These are phyloP conservation scores for Eragrostis nindensis DNA, from an alignment of 176 grass and related monocot genomes.

Conservation along the genomic window DNA sequence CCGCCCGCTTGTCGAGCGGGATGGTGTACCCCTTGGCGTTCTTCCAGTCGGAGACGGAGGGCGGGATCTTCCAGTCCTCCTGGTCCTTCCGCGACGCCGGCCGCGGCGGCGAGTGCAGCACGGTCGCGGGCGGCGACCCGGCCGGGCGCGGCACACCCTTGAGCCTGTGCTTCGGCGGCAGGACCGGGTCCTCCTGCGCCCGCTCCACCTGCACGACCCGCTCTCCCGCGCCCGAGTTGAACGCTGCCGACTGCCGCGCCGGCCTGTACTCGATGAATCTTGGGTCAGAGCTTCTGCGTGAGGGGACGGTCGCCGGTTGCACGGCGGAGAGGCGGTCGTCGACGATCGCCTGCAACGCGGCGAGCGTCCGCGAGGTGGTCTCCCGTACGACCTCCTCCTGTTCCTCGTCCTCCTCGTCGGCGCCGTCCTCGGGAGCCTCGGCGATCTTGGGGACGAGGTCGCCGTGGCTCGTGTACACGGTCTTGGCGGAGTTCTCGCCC, in stretches of 20 bases:
- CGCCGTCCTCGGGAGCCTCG: background rate
- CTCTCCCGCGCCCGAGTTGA: constrained; percentile 40
- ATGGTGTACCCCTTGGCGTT: constrained; percentile 49
- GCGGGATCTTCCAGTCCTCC: constrained; percentile 48
- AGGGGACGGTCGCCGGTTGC: constrained; percentile 45
- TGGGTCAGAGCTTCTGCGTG: constrained; percentile 32
- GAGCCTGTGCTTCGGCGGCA: no score
- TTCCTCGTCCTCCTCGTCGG: constrained; percentile 25
- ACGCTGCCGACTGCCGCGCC: constrained; percentile 43
- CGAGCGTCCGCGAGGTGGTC: constrained; percentile 38
- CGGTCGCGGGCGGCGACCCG: constrained; percentile 33
- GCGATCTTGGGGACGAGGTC: constrained; percentile 49
- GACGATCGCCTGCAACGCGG: constrained; percentile 43
- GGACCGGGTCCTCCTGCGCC: no score
- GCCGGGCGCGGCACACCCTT: no score
- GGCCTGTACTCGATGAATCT: constrained; percentile 60
- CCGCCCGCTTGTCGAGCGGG: constrained; percentile 51
- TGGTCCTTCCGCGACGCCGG: constrained; percentile 29
- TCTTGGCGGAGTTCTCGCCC: constrained; percentile 60
- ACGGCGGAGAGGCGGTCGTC: constrained; percentile 38
- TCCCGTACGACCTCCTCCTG: no score
- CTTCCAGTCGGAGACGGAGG: constrained; percentile 52
- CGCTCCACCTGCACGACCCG: constrained; percentile 34
- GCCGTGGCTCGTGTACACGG: constrained; percentile 51
- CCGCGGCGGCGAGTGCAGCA: constrained; percentile 45